Evolutionary conservation across 139 green algal genomes (phyloP).

Genomic region (Chlorella sp.): DNA sequence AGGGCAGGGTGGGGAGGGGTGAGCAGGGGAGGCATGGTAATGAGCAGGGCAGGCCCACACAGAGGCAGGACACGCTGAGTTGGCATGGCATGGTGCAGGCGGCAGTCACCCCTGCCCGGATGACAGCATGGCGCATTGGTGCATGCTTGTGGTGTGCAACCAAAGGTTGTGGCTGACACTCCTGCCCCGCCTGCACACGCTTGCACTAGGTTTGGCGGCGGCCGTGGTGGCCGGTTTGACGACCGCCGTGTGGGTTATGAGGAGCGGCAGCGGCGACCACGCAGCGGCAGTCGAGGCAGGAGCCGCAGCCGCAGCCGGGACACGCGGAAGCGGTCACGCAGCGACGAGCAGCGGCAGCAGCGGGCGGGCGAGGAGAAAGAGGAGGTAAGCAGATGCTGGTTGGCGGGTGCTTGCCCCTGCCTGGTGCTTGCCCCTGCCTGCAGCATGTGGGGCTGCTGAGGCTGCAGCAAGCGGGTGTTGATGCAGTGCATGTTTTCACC

Average conservation of each 20-base stretch:
- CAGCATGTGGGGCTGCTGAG: not conserved
- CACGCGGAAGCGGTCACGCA: slow-evolving; percentile 18
- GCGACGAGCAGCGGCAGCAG: slow-evolving; percentile 31
- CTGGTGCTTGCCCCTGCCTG: not conserved
- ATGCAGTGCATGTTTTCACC: not conserved
- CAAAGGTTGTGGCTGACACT: no score
- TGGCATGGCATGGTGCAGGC: no score
- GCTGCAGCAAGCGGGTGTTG: not conserved
- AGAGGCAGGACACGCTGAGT: no score
- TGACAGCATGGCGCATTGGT: no score
- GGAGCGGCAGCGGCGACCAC: slow-evolving; percentile 11
- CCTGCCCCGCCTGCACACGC: not conserved
- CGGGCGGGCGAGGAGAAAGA: slow-evolving; percentile 16
- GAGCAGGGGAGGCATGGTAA: no score
- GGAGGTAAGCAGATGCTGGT: not conserved
- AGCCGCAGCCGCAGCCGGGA: slow-evolving; percentile 4
- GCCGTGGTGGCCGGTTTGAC: not conserved
- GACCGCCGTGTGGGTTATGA: slow-evolving; percentile 3
- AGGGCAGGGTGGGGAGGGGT: no score
- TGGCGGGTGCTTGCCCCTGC: not conserved
- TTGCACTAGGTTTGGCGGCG: not conserved
- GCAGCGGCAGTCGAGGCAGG: not conserved
- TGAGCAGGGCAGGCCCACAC: no score
- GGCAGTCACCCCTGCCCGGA: no score
- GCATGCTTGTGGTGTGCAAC: no score